phyloP scores from a whole-genome alignment of 2,329 filamentous ascomycete species.

The Fusarium poae region DNA sequence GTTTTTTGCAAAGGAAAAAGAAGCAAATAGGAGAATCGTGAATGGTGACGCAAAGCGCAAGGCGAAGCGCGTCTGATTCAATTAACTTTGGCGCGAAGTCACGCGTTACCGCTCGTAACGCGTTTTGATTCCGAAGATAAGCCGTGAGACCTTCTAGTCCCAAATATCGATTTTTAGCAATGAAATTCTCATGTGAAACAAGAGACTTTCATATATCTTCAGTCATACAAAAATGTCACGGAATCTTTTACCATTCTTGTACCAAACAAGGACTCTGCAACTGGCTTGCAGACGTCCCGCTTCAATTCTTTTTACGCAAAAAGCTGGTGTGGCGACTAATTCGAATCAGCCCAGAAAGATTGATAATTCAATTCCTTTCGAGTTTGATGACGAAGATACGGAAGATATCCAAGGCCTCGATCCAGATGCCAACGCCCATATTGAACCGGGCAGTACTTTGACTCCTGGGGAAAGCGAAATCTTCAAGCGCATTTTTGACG shows the following conservation, averaged over 20 bases:
- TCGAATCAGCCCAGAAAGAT: constrained; percentile 21
- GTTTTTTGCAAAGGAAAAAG: constrained; percentile 11
- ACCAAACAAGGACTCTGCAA: constrained; percentile 74
- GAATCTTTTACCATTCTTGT: constrained; percentile 75
- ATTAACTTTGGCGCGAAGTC: constrained; percentile 53
- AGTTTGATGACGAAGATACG: constrained; percentile 61
- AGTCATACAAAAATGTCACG: constrained; percentile 56
- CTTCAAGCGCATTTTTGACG: constrained; percentile 69
- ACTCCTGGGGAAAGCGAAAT: constrained; percentile 69
- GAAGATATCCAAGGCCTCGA: constrained; percentile 36
- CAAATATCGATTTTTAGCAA: constrained; percentile 35
- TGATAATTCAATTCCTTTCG: constrained; percentile 66
- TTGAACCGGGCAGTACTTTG: constrained; percentile 61
- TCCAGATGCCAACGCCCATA: not conserved
- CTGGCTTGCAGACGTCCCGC: constrained; percentile 47
- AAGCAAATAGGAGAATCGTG: constrained; percentile 13
- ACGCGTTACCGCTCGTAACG: constrained; percentile 41
- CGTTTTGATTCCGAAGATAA: constrained; percentile 40
- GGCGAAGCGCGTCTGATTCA: constrained; percentile 40
- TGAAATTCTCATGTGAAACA: constrained; percentile 30
- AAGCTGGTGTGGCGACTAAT: constrained; percentile 39
- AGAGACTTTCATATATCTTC: not conserved
- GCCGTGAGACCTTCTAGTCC: constrained; percentile 15
- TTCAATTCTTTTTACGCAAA: constrained; percentile 41
- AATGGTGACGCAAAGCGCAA: constrained; percentile 35